Evolutionary conservation across 768 basidiomycete species (phyloP), one percentile per base, ranked within the genome.

Genomic region (Clavaria fumosa): DNA sequence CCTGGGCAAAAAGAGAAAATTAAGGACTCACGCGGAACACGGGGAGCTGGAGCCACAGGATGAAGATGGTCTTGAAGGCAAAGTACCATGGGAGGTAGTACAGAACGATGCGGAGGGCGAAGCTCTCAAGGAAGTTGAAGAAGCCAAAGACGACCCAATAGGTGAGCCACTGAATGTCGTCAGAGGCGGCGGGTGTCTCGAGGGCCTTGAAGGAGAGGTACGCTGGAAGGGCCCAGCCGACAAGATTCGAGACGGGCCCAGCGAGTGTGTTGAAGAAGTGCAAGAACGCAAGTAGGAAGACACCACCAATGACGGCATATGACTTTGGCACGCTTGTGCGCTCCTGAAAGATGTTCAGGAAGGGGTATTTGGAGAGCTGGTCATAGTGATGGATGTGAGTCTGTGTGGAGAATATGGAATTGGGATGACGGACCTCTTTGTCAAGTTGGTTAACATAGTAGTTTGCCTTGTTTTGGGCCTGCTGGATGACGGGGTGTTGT

Each of bases 71-170:
- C 79, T 95, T 96, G 70, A 88, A 71, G 31, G 82, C 77, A 54
- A 78, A 95, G 58, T 93, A 96, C 82, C 88, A 89, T 31, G 90
- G 85, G 48, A 90, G 52, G 53, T 90, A 97, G 66, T 91, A 88
- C 46, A 96, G 76, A 43, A 95, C 71, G 43, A 82, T 42, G 36
- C 81, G 73, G 45, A 85, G 66, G 37, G 83, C 85, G 48, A 93
- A 69, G 51, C 73, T 78, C 63, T 96, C 93, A 43, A 84, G 50
- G 61, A 95, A 85, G 66, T 81, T 93, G 72, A 95, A 78, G 59
- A 78, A 81, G 38, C 88, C 89, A 49, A 95, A 91, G 38, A 93
- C 71, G 53, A 85, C 70, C 93, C 93, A 97, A 68, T 97, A 97
- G 2, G 91, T 93, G 52, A 96, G 69, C 90, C 90, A 96, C 61